Percentiles rank a stretch among this genome's conserved stretches.
phyloP scores from a whole-genome alignment of 2,329 filamentous ascomycete species.

The Colletotrichum limetticola region DNA sequence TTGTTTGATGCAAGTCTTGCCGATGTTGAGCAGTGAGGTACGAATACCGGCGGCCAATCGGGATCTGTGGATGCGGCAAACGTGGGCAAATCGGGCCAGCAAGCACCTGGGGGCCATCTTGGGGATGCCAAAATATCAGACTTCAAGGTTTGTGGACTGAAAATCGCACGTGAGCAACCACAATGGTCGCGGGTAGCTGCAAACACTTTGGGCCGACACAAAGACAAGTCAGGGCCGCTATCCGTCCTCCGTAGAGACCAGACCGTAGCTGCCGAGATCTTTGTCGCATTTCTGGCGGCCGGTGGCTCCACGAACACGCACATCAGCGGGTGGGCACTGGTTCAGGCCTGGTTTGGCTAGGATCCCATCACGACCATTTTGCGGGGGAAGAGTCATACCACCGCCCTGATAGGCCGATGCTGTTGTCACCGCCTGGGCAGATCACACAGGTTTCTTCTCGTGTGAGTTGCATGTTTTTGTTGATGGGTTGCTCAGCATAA shows the following conservation, averaged over 20 bases:
- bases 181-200: neutral
- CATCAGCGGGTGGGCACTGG: conserved; percentile 30
- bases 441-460: conserved; percentile 18
- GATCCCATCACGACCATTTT: conserved; percentile 31
- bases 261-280: conserved; percentile 24
- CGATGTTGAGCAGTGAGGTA: neutral
- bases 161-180: neutral
- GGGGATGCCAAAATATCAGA: neutral
- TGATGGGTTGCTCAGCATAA: neutral
- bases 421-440: conserved; percentile 21
- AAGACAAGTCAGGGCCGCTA: neutral
- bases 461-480: conserved; percentile 10
- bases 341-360: conserved; percentile 27
- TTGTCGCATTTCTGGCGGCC: conserved; percentile 17
- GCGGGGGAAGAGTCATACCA: conserved; percentile 33
- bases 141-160: neutral
- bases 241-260: neutral
- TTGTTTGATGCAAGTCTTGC: neutral
- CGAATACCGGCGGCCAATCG: neutral
- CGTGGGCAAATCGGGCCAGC: neutral
- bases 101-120: neutral
- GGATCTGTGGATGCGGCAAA: neutral
- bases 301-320: conserved; percentile 32
- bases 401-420: conserved; percentile 26
- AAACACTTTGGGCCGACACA: neutral